Evolutionary conservation across 208 protist genomes (phyloP).

Genomic region (Crithidia fasciculata): DNA sequence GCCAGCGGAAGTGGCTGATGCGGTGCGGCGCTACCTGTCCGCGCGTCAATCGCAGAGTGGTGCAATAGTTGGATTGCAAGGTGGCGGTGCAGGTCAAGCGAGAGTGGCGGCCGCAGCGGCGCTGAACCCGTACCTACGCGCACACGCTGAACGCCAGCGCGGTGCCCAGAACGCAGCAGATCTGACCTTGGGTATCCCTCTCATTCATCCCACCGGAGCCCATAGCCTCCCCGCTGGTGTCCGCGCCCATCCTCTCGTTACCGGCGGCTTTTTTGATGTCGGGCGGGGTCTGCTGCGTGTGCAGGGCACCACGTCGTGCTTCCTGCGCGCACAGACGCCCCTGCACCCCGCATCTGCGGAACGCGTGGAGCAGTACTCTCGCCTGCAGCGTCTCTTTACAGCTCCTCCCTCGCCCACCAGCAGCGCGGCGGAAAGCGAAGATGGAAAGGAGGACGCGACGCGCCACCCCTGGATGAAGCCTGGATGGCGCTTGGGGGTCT

Average conservation of each 20-base stretch:
- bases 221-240: slow-evolving; percentile 16
- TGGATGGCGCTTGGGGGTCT: slow-evolving; percentile 29
- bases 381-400: slow-evolving; percentile 22
- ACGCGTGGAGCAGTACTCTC: slow-evolving; percentile 17
- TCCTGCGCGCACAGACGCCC: slow-evolving; percentile 16
- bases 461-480: slow-evolving; percentile 42
- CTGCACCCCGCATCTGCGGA: slow-evolving; percentile 26
- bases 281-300: slow-evolving; percentile 30
- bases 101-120: slow-evolving; percentile 4
- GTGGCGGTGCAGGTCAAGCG: neutral
- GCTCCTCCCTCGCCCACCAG: neutral
- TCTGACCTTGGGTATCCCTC: slow-evolving; percentile 18
- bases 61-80: neutral
- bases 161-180: neutral
- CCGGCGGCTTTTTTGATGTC: slow-evolving; percentile 41
- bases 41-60: neutral
- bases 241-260: slow-evolving; percentile 31
- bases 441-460: neutral
- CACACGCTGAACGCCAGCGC: slow-evolving; percentile 21
- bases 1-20: slow-evolving; percentile 42
- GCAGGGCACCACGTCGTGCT: slow-evolving; percentile 18
- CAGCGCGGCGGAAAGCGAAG: neutral
- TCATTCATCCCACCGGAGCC: neutral
- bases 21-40: slow-evolving; percentile 20
- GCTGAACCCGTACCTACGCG: slow-evolving; percentile 54